Conservation (phyloP, 139 green algal genomes). For the Closterium sp. region DNA sequence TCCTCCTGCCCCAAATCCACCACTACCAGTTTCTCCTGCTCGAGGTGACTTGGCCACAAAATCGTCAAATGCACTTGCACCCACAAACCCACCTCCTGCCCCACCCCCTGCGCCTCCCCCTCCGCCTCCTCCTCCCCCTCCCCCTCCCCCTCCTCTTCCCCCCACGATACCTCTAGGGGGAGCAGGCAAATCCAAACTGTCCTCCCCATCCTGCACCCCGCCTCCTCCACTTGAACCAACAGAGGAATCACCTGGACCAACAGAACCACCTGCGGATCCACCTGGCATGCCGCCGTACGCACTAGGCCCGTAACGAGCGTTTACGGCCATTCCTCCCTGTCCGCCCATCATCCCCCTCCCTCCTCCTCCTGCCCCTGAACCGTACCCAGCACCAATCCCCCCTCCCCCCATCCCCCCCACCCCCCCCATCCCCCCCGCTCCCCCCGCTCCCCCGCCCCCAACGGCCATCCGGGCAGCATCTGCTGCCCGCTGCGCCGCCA, state of each 20-base stretch:
- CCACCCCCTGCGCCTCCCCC: background rate
- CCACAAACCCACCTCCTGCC: background rate
- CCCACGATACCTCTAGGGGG: background rate
- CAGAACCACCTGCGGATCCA: background rate
- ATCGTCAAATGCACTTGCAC: background rate
- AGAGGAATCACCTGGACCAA: background rate
- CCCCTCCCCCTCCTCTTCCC: background rate
- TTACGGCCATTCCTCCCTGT: background rate
- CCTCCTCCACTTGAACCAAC: background rate
- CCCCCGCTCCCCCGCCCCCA: too few relatives aligned
- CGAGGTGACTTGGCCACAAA: background rate
- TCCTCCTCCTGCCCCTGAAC: background rate
- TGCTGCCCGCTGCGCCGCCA: slow-evolving; percentile 1
- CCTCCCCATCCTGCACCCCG: background rate
- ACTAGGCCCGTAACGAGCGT: background rate
- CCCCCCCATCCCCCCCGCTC: too few relatives aligned
- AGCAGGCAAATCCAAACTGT: background rate
- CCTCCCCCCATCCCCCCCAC: background rate
- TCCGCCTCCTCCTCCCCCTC: background rate
- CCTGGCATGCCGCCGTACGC: background rate
- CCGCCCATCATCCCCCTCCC: background rate
- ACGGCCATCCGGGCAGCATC: background rate
- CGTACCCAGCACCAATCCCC: background rate
- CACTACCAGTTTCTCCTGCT: background rate
- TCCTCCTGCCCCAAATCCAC: background rate